Evolutionary conservation across 495 filamentous ascomycete genomes (phyloP).

Genomic region (Thozetella sp.): DNA sequence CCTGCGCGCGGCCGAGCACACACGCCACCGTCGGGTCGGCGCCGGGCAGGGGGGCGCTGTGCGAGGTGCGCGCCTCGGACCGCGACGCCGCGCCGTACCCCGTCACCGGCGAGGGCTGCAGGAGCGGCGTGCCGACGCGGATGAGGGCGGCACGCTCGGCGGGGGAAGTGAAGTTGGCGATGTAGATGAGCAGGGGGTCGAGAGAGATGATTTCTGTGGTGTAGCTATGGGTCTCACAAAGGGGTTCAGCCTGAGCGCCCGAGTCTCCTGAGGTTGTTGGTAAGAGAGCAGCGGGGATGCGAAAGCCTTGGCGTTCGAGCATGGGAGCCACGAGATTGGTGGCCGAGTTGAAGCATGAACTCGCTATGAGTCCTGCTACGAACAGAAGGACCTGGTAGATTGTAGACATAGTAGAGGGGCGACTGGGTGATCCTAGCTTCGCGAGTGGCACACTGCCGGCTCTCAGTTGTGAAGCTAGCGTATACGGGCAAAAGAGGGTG

Average conservation of each 20-base stretch:
- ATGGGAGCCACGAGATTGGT: too few relatives aligned
- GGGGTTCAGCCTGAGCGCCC: too few relatives aligned
- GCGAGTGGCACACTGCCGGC: too few relatives aligned
- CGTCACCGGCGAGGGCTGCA: slow-evolving; percentile 31
- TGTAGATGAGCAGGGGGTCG: slow-evolving; percentile 39
- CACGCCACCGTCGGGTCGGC: slow-evolving; percentile 29
- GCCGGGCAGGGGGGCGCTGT: slow-evolving; percentile 32
- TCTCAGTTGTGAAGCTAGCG: too few relatives aligned
- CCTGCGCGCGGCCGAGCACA: slow-evolving; percentile 30
- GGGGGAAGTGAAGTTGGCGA: slow-evolving; percentile 29
- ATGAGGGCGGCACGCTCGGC: slow-evolving; percentile 28
- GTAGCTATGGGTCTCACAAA: slow-evolving; percentile 31
- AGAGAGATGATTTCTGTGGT: slow-evolving; percentile 38
- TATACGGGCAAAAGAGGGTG: too few relatives aligned
- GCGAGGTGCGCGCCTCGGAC: slow-evolving; percentile 35
- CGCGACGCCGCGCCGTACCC: slow-evolving; percentile 20
- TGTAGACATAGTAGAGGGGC: too few relatives aligned
- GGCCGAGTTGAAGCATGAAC: too few relatives aligned
- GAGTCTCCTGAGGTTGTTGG: not conserved
- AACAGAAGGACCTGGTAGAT: too few relatives aligned
- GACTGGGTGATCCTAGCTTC: too few relatives aligned
- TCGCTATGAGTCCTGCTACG: too few relatives aligned
- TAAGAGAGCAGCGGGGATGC: not conserved
- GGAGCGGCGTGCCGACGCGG: slow-evolving; percentile 20
- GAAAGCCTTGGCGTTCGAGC: not conserved